phyloP scores from a whole-genome alignment of 768 basidiomycete species.

The Vishniacozyma victoriae region DNA sequence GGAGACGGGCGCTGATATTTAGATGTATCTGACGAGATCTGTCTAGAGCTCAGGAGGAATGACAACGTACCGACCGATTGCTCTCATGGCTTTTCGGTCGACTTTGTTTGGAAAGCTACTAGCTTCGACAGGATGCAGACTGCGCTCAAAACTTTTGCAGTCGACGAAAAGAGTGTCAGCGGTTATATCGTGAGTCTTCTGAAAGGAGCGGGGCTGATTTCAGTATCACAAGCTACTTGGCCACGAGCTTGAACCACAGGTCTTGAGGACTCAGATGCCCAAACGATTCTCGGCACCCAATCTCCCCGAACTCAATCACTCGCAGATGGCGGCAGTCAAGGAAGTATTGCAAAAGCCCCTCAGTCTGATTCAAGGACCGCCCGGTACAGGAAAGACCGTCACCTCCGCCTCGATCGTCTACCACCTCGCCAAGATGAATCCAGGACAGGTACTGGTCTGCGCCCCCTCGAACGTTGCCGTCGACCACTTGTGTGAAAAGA shows the following conservation, averaged over 20 bases:
- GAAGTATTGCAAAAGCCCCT: slow-evolving; percentile 97
- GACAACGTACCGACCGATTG: slow-evolving; percentile 92
- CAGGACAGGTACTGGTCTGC: slow-evolving; percentile 96
- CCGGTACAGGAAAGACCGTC: slow-evolving; percentile 97
- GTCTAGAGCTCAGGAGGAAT: slow-evolving; percentile 77
- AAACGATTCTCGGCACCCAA: slow-evolving; percentile 94
- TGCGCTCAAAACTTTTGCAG: slow-evolving; percentile 99
- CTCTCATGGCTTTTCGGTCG: slow-evolving; percentile 91
- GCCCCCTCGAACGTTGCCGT: slow-evolving; percentile 99
- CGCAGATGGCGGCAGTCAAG: slow-evolving; percentile 99
- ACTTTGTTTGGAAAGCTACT: slow-evolving; percentile 99
- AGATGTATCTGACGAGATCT: slow-evolving; percentile 99
- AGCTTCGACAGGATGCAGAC: slow-evolving; percentile 99
- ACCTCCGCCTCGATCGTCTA: slow-evolving; percentile 98
- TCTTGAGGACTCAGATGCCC: slow-evolving; percentile 67
- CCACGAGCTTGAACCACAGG: slow-evolving; percentile 93
- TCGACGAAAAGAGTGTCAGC: slow-evolving; percentile 98
- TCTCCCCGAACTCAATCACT: slow-evolving; percentile 96
- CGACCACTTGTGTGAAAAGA: slow-evolving; percentile 98
- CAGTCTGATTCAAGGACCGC: slow-evolving; percentile 95
- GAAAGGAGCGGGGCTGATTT: background rate
- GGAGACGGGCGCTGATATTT: slow-evolving; percentile 3
- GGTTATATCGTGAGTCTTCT: slow-evolving; percentile 80
- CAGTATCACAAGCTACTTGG: slow-evolving; percentile 98
- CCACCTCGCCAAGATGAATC: slow-evolving; percentile 99